Evolutionary conservation across 2,329 filamentous ascomycete genomes (phyloP).

Genomic region (Thelonectria discophora): DNA sequence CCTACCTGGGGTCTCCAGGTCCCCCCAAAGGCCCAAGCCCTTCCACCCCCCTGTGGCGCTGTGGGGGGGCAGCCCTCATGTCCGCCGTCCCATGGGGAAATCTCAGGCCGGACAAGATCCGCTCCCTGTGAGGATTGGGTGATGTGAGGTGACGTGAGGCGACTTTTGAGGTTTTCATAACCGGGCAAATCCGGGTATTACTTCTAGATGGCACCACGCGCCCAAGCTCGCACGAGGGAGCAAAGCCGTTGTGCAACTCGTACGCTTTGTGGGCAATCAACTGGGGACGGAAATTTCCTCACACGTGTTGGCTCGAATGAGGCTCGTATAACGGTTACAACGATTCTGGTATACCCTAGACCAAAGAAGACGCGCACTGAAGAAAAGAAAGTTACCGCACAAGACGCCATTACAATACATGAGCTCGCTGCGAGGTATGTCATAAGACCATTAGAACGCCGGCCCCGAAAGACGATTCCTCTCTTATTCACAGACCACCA

Average conservation of each 20-base stretch:
- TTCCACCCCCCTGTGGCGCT: slow-evolving; percentile 2
- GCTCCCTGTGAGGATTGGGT: background rate
- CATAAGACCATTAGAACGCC: slow-evolving; percentile 21
- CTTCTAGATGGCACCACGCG: slow-evolving; percentile 3
- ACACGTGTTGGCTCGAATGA: background rate
- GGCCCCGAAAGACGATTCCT: slow-evolving; percentile 6
- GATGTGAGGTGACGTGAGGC: slow-evolving; percentile 8
- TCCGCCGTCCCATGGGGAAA: slow-evolving; percentile 6
- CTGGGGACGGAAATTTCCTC: background rate
- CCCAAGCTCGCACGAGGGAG: background rate
- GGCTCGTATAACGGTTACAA: background rate
- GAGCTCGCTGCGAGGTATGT: slow-evolving; percentile 11
- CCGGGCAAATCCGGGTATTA: slow-evolving; percentile 18
- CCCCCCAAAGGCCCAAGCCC: background rate
- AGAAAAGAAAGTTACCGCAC: background rate
- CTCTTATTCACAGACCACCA: slow-evolving; percentile 8
- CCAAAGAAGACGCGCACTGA: slow-evolving; percentile 2
- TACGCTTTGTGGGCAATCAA: background rate
- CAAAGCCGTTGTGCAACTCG: background rate
- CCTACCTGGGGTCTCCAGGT: slow-evolving; percentile 10
- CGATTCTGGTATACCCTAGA: background rate
- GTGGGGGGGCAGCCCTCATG: background rate
- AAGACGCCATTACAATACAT: slow-evolving; percentile 22
- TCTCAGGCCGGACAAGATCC: slow-evolving; percentile 12
- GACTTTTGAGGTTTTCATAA: background rate